Evolutionary conservation across 2,329 filamentous ascomycete genomes (phyloP).

Genomic region (Diaporthe longicolla): DNA sequence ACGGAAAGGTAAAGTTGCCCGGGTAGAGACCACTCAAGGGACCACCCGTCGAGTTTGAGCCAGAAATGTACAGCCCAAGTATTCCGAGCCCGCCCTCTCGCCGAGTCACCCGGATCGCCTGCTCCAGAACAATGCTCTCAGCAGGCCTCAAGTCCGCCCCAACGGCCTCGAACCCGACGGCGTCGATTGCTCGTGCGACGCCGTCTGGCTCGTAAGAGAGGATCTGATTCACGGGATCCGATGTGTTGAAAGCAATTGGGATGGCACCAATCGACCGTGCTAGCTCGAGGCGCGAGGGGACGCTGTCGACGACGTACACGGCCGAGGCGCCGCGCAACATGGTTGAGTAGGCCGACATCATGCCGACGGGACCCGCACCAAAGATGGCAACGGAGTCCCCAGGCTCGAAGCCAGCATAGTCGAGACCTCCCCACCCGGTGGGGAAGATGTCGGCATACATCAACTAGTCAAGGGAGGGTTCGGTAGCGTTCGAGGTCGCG

Average conservation of each 20-base stretch:
- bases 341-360: slow-evolving; percentile 47
- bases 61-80: background rate
- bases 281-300: slow-evolving; percentile 44
- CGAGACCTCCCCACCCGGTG: slow-evolving; percentile 56
- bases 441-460: slow-evolving; percentile 55
- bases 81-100: background rate
- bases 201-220: slow-evolving; percentile 42
- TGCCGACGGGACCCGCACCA: slow-evolving; percentile 47
- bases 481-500: slow-evolving; percentile 30
- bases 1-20: slow-evolving; percentile 1
- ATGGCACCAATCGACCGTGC: slow-evolving; percentile 45
- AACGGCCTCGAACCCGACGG: slow-evolving; percentile 44
- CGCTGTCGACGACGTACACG: slow-evolving; percentile 47
- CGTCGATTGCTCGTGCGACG: slow-evolving; percentile 45
- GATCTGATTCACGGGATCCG: slow-evolving; percentile 45
- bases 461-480: slow-evolving; percentile 45
- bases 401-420: slow-evolving; percentile 54
- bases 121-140: background rate
- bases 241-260: slow-evolving; percentile 45
- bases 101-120: background rate
- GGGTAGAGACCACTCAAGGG: background rate
- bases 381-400: slow-evolving; percentile 50
- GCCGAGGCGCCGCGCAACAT: slow-evolving; percentile 45
- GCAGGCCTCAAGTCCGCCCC: slow-evolving; percentile 36
- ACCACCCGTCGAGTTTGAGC: background rate